phyloP scores from a whole-genome alignment of 2,329 filamentous ascomycete species.

The Eutypa lata region DNA sequence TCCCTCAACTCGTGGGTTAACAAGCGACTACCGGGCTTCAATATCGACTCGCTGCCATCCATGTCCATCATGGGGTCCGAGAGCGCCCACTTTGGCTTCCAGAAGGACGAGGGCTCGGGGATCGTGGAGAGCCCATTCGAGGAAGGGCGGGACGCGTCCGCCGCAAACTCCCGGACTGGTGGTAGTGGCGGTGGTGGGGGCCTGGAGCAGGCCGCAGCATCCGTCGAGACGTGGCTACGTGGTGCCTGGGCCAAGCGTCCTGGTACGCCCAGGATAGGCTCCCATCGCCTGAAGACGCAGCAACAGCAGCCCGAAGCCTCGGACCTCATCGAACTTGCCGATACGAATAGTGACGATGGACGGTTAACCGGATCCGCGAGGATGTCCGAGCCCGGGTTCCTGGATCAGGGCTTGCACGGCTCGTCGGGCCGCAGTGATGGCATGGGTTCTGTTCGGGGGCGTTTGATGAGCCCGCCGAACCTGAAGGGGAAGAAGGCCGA shows the following conservation, averaged over 20 bases:
- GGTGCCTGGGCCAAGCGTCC: slow-evolving; percentile 69
- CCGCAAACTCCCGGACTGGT: slow-evolving; percentile 37
- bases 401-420: slow-evolving; percentile 30
- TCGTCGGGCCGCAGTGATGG: slow-evolving; percentile 38
- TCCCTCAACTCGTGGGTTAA: slow-evolving; percentile 80
- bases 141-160: slow-evolving; percentile 40
- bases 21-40: slow-evolving; percentile 76
- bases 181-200: slow-evolving; percentile 51
- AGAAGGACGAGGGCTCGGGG: slow-evolving; percentile 31
- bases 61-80: slow-evolving; percentile 64
- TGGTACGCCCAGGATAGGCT: slow-evolving; percentile 45
- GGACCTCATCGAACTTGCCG: slow-evolving; percentile 71
- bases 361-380: slow-evolving; percentile 18
- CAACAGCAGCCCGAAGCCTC: slow-evolving; percentile 47
- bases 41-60: slow-evolving; percentile 65
- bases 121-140: slow-evolving; percentile 53
- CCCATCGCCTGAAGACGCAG: slow-evolving; percentile 30
- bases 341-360: slow-evolving; percentile 57
- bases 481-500: slow-evolving; percentile 47
- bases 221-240: slow-evolving; percentile 86
- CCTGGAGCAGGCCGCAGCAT: slow-evolving; percentile 80
- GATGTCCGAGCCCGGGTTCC: slow-evolving; percentile 23
- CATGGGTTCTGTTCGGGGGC: slow-evolving; percentile 35
- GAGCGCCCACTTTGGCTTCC: slow-evolving; percentile 55
- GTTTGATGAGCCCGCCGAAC: slow-evolving; percentile 25